Base-by-base conservation (phyloP, 208 protist genomes). In the Endotrypanum monterogeii region DNA sequence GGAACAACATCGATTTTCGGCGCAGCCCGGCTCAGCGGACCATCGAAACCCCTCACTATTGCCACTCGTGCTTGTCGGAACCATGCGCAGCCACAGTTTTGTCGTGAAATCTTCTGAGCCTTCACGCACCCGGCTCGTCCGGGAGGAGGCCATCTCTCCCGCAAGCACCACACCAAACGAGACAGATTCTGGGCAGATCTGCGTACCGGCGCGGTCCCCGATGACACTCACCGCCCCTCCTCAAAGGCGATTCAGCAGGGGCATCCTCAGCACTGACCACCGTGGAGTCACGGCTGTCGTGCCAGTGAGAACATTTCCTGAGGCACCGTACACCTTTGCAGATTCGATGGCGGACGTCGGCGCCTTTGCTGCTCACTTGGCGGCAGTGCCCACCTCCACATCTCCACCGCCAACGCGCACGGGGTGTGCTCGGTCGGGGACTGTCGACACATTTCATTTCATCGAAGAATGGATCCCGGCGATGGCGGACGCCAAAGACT, bases 261-360 rank as follows among this genome's bases (percentile, higher is more conserved):
- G 23, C 20, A 2, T 65, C 58, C 25, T 12, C 35, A 46, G 50
- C 65, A 28, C 3, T 20, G 32, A 28, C 50, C 20, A 57, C 46
- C 54, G 66, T 50, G 32, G 32, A 25, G 18, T 25, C 66, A 20
- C 48, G 2, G 50, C 23, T 32, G 32, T n/a, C 11, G 63, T 52
- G 25, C 55, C 62, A 48, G 6, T 25, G 54, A 51, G 61, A 18
- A 30, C 51, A n/a, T 12, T 51, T 0, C 37, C 54, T 1, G 76
- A 62, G 35, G 66, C 18, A 30, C 71, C 32, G n/a, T 23, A 35
- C 1, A 73, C 66, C 4, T 76, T 76, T 51, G 37, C 73, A 48
- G 71, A 72, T 46, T 76, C 76, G 1, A 71, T 76, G 8, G 65
- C 75, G 20, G 62, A 60, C n/a, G 48, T 35, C 48, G 65, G 37